A percentile compares a stretch with the other conserved stretches of the same genome.
Evolutionary conservation across 2,329 filamentous ascomycete species (phyloP).

Genomic region (Colletotrichum limetticola): DNA sequence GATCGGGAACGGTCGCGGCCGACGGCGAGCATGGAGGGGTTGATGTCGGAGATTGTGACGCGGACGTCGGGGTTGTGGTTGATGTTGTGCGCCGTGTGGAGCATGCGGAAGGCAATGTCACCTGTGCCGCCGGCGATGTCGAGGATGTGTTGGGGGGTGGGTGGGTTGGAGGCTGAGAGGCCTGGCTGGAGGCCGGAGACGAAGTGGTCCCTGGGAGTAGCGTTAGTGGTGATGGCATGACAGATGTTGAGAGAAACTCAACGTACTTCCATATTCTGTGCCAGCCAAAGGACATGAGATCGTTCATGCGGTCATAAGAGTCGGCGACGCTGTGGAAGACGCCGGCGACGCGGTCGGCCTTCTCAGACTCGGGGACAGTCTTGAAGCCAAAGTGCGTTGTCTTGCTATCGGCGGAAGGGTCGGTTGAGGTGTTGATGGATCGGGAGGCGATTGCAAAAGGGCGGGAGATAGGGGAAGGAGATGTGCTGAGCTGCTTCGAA

Average conservation of each 20-base stretch:
- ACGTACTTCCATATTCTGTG: constrained; percentile 91
- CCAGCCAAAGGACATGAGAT: constrained; percentile 97
- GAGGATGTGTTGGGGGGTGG: constrained; percentile 77
- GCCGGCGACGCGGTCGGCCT: constrained; percentile 76
- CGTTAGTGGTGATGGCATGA: constrained; percentile 17
- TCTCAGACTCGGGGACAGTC: constrained; percentile 83
- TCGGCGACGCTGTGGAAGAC: constrained; percentile 97
- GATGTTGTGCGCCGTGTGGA: constrained; percentile 85
- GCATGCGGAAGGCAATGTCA: constrained; percentile 96
- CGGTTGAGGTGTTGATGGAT: constrained; percentile 38
- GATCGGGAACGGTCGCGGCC: constrained; percentile 80
- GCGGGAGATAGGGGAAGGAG: constrained; percentile 20
- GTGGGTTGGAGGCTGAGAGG: constrained; percentile 56
- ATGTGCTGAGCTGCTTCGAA: constrained; percentile 6
- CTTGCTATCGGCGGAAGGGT: constrained; percentile 48
- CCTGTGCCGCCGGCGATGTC: constrained; percentile 97
- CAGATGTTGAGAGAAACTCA: not conserved
- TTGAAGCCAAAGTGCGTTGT: constrained; percentile 93
- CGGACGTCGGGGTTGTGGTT: constrained; percentile 77
- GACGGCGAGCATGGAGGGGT: constrained; percentile 91
- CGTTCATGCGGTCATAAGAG: constrained; percentile 98
- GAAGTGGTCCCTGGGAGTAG: constrained; percentile 77
- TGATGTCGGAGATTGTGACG: constrained; percentile 96
- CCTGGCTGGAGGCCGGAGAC: constrained; percentile 92
- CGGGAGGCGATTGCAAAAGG: constrained; percentile 44